Base-by-base conservation (phyloP, 2,329 filamentous ascomycete genomes). In the Huntiella decipiens region DNA sequence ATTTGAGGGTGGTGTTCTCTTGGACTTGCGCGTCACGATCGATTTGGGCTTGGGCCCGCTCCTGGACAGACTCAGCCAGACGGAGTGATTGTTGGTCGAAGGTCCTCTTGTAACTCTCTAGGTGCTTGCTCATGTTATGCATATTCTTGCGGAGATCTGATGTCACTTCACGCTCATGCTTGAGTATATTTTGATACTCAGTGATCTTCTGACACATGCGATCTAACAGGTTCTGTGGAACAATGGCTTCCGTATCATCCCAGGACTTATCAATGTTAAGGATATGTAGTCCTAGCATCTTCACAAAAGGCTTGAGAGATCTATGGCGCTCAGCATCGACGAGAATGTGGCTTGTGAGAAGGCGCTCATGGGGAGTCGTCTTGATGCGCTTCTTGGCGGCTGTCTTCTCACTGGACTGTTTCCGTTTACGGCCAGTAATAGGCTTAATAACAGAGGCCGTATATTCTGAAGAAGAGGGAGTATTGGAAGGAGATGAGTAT, bases 51-150 rank as follows among this genome's bases (percentile, higher is more conserved):
- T 53, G 54, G 32, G 60, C 61, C 32, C 70, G 67, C 16, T 77
- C 72, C 47, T 66, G 58, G 4, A 74, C 56, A 2, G 73, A 70
- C 11, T 61, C 61, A 51, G 68, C 65, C 48, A 66, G 68, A 38
- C 62, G 63, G 5, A 59, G 56, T 43, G 73, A 66, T 3, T 73
- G 63, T 4, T 58, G 57, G 16, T 60, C 58, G 2, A 67, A 55
- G 2, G 67, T 68, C 16, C 58, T 59, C 42, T 65, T 58, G 44
- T 67, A 62, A 13, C 66, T 66, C 28, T 66, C 62, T 12, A 68
- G 54, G 42, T 70, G 64, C 15, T 54, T 55, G 46, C 72, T 64
- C 0, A 72, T 60, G 2, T 56, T 58, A 32, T 61, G 54, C 31
- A 70, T 65, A 1, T 66, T 57, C 12, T 60, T 57, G 31, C 64